A percentile compares a stretch with the other conserved stretches of the same genome.
Conservation (phyloP, 2,329 filamentous ascomycete species). For the Beauveria asiatica region DNA sequence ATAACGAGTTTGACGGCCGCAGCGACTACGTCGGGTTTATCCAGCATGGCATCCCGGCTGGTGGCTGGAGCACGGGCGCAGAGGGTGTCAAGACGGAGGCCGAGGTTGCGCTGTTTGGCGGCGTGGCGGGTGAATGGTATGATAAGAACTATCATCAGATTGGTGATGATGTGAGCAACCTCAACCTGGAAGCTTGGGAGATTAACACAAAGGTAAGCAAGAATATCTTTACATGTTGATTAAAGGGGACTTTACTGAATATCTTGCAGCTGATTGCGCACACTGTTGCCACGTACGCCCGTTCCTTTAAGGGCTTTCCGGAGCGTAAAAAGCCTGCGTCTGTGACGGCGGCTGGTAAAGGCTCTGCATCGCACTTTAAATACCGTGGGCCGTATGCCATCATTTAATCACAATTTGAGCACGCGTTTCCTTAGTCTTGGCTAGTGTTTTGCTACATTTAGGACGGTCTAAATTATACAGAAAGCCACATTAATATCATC, state of each 20-base stretch:
- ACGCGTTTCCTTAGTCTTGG: not conserved
- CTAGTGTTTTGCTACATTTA: not conserved
- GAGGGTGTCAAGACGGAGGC: conserved; percentile 65
- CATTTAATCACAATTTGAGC: not conserved
- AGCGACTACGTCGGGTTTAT: conserved; percentile 77
- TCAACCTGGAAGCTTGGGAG: conserved; percentile 53
- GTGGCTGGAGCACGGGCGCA: conserved; percentile 70
- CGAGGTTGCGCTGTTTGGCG: conserved; percentile 62
- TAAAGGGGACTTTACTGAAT: not conserved
- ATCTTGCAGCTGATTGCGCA: conserved; percentile 53
- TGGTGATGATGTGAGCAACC: conserved; percentile 49
- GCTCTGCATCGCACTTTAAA: not conserved
- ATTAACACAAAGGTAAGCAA: conserved; percentile 47
- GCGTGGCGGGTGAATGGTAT: conserved; percentile 52
- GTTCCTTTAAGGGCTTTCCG: conserved; percentile 58
- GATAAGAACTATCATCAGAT: conserved; percentile 55
- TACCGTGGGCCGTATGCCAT: not conserved
- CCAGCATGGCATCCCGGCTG: conserved; percentile 60
- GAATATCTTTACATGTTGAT: not conserved
- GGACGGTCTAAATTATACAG: not conserved
- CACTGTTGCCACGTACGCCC: conserved; percentile 61
- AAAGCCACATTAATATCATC: not conserved
- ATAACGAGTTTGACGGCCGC: conserved; percentile 68
- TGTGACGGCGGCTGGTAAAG: not conserved
- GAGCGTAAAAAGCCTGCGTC: conserved; percentile 29